A percentile compares a stretch with the other conserved stretches of the same genome.
These are phyloP conservation scores for Mycena polygramma DNA, from an alignment of 768 basidiomycete genomes.

Conservation along the genomic window DNA sequence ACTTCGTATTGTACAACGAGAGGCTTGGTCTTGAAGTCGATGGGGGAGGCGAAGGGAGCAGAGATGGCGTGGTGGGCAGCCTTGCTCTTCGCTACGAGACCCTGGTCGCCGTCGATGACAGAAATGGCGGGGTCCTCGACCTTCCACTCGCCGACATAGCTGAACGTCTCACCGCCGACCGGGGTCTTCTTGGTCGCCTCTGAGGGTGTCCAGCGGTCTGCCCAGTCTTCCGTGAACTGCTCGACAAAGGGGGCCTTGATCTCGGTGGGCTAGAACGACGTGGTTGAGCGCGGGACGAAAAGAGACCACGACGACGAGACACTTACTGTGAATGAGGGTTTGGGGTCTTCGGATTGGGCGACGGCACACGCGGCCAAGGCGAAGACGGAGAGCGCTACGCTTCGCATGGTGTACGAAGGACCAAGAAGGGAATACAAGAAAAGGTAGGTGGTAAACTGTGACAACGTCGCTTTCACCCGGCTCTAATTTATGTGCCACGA, in stretches of 20 bases:
- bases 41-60: constrained; percentile 82
- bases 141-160: constrained; percentile 97
- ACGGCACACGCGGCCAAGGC: constrained; percentile 75
- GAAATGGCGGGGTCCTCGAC: constrained; percentile 89
- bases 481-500: too few relatives aligned
- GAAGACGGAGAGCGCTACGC: constrained; percentile 85
- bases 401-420: constrained; percentile 89
- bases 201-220: constrained; percentile 94
- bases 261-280: constrained; percentile 68
- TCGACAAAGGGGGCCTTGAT: constrained; percentile 94
- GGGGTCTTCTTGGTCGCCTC: constrained; percentile 99
- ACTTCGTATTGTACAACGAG: constrained; percentile 98
- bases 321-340: constrained; percentile 79
- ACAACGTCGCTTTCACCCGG: background rate
- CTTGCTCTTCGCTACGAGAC: constrained; percentile 95
- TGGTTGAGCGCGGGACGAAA: constrained; percentile 34
- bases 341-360: constrained; percentile 71
- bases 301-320: constrained; percentile 27
- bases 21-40: constrained; percentile 87
- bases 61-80: constrained; percentile 99
- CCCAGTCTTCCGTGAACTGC: constrained; percentile 94
- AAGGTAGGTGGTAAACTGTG: constrained; percentile 48
- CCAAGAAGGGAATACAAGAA: constrained; percentile 56
- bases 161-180: constrained; percentile 95
- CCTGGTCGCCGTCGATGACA: constrained; percentile 87